phyloP scores from a whole-genome alignment of 2,329 filamentous ascomycete species.

The Blastomyces gilchristii region DNA sequence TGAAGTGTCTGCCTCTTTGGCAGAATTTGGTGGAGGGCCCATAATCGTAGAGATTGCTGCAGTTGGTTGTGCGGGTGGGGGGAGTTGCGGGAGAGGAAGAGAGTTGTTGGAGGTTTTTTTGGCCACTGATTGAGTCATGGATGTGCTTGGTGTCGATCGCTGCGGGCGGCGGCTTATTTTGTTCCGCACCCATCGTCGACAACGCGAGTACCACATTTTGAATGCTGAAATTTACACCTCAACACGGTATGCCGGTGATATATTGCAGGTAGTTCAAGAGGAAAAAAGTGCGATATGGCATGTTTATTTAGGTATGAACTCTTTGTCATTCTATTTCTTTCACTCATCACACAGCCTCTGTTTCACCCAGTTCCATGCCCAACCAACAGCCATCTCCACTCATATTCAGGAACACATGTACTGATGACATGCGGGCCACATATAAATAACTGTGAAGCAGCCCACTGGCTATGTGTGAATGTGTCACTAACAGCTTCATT shows the following conservation, averaged over 20 bases:
- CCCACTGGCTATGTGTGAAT: neutral
- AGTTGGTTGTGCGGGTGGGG: neutral
- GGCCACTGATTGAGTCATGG: conserved; percentile 7
- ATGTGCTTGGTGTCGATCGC: neutral
- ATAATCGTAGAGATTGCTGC: conserved; percentile 1
- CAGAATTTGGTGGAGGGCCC: conserved; percentile 8
- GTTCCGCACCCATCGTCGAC: neutral
- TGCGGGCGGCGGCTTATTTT: neutral
- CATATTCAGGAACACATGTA: neutral
- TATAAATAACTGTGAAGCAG: neutral
- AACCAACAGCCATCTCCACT: neutral
- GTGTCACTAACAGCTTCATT: neutral
- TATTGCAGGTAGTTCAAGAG: neutral
- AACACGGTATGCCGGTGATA: neutral
- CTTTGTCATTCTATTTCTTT: neutral
- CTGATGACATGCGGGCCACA: neutral
- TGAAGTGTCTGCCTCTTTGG: neutral
- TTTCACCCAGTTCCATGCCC: neutral
- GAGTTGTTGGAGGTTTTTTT: neutral
- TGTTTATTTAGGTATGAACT: neutral
- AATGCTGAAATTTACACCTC: neutral
- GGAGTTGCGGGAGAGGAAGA: neutral
- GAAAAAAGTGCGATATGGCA: neutral
- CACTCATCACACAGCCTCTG: neutral
- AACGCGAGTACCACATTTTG: neutral